Conservation (phyloP, 257 asterid species). For the Nicotiana noctiflora region DNA sequence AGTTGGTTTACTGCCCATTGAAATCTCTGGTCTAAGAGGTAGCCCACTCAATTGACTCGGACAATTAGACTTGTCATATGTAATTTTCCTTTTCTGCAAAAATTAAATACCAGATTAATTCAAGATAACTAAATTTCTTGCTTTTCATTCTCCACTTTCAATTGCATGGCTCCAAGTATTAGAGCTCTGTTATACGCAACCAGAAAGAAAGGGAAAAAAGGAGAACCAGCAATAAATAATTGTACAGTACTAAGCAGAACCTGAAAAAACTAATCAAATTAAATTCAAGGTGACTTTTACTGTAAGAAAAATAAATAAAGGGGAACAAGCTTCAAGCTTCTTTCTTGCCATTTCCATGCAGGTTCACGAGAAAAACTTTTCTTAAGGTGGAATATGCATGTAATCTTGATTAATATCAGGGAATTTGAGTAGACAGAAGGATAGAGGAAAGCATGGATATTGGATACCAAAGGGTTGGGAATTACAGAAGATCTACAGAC, state of each 20-base stretch:
- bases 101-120: not conserved
- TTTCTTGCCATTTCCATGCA: not conserved
- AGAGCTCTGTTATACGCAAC: not conserved
- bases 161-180: not conserved
- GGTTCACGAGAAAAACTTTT: not conserved
- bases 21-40: not conserved
- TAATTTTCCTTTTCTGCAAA: not conserved
- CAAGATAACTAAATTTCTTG: not conserved
- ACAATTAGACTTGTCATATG: not conserved
- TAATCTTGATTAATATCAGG: not conserved
- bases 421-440: not conserved
- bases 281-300: not conserved
- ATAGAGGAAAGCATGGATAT: not conserved
- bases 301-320: not conserved
- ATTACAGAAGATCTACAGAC: conserved; percentile 1
- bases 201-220: not conserved
- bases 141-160: not conserved
- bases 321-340: not conserved
- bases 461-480: conserved; percentile 4
- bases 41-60: conserved; percentile 6
- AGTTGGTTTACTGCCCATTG: not conserved
- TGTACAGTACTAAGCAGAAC: not conserved
- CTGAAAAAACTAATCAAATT: not conserved
- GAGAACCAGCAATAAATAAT: not conserved
- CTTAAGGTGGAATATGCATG: not conserved